Evolutionary conservation across 129 eudicot genomes (phyloP), one percentile per base, ranked within the genome.

Genomic region (Logfia minima): DNA sequence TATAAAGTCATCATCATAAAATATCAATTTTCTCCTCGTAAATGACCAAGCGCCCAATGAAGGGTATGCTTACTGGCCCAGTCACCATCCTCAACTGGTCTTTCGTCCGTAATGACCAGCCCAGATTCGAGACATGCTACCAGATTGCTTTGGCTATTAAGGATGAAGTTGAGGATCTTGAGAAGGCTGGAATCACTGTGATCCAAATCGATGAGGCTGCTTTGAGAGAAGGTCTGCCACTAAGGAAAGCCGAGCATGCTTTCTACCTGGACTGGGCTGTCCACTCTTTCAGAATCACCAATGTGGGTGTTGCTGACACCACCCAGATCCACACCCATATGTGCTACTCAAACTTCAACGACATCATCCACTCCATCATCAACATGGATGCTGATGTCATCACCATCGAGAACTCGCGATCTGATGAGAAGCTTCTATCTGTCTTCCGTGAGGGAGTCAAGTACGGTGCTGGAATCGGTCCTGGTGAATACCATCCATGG

Each of bases 31-130:
- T 24, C 26, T 24, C 26, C 26, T 24, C 26, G 26, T 24, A 81
- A 65, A 81, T 88, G 90, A 88, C 93, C 63, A 83, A 89, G 80
- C 96, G 98, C 72, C 98, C 98, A 78, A 93, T 93, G 98, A 93
- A 93, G 90, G 98, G 98, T 82, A 93, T 93, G 98, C 98, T 93
- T 71, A 93, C 98, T 0, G 98, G 98, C 66, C 98, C 98, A 23
- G 93, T 88, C 81, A 88, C 93, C 77, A 86, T 88, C 59, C 83
- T 88, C 69, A 85, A 85, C 79, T 88, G 93, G 93, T 88, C 93
- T 52, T 88, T 88, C 43, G 88, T 84, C 67, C 79, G 93, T 79
- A 80, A 88, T n/a, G 90, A 88, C 77, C 90, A 86, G 60, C 93
- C 93, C 76, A 86, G 92, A 79, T 85, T 78, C 19, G 87, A 85